phyloP scores from a whole-genome alignment of 139 green algal species.

The Volvox reticuliferus region DNA sequence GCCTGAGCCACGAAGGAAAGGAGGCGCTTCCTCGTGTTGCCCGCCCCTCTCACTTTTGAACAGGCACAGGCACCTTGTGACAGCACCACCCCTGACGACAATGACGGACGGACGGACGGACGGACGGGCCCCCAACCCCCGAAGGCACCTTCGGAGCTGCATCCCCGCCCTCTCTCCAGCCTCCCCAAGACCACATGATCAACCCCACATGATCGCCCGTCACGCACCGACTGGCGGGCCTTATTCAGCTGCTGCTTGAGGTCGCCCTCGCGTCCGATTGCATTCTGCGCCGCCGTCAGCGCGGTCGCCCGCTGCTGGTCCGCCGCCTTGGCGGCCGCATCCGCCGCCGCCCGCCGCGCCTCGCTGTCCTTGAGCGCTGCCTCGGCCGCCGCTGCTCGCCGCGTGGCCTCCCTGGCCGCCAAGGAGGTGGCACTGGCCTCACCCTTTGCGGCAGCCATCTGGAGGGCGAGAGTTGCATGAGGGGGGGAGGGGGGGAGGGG shows the following conservation, averaged over 20 bases:
- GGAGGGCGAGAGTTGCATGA: not conserved
- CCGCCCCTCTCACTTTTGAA: too few species aligned
- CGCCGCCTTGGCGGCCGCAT: not conserved
- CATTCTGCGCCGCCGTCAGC: constrained; percentile 12
- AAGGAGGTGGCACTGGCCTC: constrained; percentile 9
- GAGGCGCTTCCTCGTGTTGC: too few species aligned
- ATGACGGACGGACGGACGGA: too few species aligned
- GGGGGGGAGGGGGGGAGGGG: not conserved
- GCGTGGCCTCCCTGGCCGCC: constrained; percentile 13
- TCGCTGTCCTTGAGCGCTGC: constrained; percentile 5
- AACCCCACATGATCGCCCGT: too few species aligned
- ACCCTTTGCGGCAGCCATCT: constrained; percentile 15
- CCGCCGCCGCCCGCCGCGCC: not conserved
- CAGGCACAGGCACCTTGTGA: too few species aligned
- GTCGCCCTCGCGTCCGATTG: constrained; percentile 44
- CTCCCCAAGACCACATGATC: too few species aligned
- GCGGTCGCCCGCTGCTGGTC: not conserved
- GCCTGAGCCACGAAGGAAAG: too few species aligned
- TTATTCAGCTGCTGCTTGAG: constrained; percentile 43
- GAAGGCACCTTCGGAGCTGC: too few species aligned
- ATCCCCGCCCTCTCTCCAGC: too few species aligned
- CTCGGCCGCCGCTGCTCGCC: not conserved
- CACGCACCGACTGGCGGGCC: constrained; percentile 14
- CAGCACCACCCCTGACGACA: too few species aligned
- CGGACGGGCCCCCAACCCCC: too few species aligned